Evolutionary conservation across 108 stramenopile species (phyloP).

Genomic region (Ochromonas danica): DNA sequence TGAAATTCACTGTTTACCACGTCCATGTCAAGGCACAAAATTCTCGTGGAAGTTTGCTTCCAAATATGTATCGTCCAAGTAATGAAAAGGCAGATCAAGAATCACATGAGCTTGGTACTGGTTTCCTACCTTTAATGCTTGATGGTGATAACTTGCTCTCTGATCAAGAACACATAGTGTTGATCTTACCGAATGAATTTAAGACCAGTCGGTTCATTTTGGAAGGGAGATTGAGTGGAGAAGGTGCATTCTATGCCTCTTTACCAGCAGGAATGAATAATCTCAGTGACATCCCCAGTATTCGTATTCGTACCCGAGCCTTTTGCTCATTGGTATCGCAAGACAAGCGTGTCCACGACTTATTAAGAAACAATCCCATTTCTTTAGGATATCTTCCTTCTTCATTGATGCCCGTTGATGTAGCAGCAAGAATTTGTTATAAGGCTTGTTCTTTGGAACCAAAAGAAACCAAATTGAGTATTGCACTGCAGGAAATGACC

Average conservation of each 20-base stretch:
- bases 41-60: background rate
- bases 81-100: background rate
- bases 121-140: slow-evolving; percentile 5
- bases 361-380: background rate
- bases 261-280: background rate
- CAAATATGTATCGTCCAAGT: background rate
- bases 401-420: background rate
- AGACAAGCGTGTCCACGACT: background rate
- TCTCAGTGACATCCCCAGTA: background rate
- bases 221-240: background rate
- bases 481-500: background rate
- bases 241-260: background rate
- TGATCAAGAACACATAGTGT: slow-evolving; percentile 8
- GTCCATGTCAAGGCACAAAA: slow-evolving; percentile 46
- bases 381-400: slow-evolving; percentile 19
- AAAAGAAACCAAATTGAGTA: background rate
- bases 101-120: background rate
- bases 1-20: slow-evolving; percentile 51
- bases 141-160: background rate
- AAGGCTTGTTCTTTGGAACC: background rate
- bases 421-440: background rate
- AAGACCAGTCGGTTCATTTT: background rate
- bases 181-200: background rate
- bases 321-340: background rate
- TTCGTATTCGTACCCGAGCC: slow-evolving; percentile 21